phyloP scores from a whole-genome alignment of 306 rosid genomes.

The Vigna hirtella region DNA sequence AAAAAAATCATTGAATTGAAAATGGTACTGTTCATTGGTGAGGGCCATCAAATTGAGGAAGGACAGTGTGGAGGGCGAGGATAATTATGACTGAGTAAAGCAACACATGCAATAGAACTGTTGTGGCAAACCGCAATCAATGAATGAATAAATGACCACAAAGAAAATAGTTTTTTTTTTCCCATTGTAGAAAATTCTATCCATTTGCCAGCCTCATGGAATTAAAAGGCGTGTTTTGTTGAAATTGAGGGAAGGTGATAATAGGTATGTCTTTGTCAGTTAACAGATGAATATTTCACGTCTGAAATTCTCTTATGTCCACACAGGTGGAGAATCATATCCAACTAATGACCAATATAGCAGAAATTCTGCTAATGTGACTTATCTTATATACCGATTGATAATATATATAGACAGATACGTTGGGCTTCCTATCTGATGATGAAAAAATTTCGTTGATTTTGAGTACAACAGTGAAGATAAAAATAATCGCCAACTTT shows the following conservation, averaged over 20 bases:
- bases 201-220: not conserved
- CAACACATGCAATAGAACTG: too few relatives aligned
- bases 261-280: not conserved
- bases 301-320: constrained; percentile 8
- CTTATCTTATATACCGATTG: too few relatives aligned
- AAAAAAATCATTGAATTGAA: too few relatives aligned
- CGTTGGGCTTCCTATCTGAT: too few relatives aligned
- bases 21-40: too few relatives aligned
- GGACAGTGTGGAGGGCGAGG: not conserved
- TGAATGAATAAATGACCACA: not conserved
- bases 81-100: not conserved
- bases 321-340: not conserved
- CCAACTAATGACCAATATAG: not conserved
- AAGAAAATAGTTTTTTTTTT: not conserved
- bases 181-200: not conserved
- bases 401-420: too few relatives aligned
- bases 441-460: too few relatives aligned
- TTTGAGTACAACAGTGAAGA: not conserved
- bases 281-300: not conserved
- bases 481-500: not conserved
- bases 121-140: not conserved
- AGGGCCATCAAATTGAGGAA: not conserved
- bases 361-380: too few relatives aligned
- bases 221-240: not conserved
- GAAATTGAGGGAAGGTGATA: not conserved